Conservation (phyloP, 2,329 filamentous ascomycete genomes). For the Ascochyta rabiei region DNA sequence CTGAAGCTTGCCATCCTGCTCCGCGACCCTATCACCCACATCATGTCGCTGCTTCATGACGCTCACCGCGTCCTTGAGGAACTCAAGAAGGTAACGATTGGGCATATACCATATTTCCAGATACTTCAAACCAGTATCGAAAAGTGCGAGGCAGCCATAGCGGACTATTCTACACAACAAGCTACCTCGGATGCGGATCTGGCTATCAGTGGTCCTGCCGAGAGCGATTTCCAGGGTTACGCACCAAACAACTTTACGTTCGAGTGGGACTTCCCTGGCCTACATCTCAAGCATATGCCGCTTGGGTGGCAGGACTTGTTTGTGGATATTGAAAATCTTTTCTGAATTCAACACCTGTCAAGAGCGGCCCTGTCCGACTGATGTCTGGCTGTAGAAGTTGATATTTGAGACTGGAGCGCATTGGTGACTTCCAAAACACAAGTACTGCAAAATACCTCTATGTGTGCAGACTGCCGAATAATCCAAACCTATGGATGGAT, state of each 20-base stretch:
- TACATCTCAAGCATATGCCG: slow-evolving; percentile 59
- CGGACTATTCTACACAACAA: slow-evolving; percentile 40
- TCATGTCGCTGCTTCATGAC: slow-evolving; percentile 52
- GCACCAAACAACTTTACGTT: slow-evolving; percentile 62
- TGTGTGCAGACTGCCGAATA: background rate
- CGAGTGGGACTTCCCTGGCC: slow-evolving; percentile 64
- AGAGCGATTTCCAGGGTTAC: slow-evolving; percentile 59
- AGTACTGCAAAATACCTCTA: too few species aligned
- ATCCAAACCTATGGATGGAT: background rate
- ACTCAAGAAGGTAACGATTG: slow-evolving; percentile 50
- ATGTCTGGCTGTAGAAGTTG: too few species aligned
- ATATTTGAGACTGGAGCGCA: too few species aligned
- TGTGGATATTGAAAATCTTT: slow-evolving; percentile 50
- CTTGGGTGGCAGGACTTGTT: slow-evolving; percentile 57
- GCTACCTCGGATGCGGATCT: slow-evolving; percentile 5
- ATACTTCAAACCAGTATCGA: slow-evolving; percentile 58
- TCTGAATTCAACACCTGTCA: slow-evolving; percentile 17
- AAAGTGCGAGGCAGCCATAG: slow-evolving; percentile 56
- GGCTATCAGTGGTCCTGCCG: slow-evolving; percentile 37
- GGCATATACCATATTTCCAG: slow-evolving; percentile 56
- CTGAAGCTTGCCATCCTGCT: slow-evolving; percentile 60
- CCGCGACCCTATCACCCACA: slow-evolving; percentile 49
- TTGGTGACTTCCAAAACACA: too few species aligned
- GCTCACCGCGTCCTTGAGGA: slow-evolving; percentile 54
- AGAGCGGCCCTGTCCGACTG: too few species aligned